Conservation (phyloP, 2,329 filamentous ascomycete genomes). For the Fusarium phyllophilum region DNA sequence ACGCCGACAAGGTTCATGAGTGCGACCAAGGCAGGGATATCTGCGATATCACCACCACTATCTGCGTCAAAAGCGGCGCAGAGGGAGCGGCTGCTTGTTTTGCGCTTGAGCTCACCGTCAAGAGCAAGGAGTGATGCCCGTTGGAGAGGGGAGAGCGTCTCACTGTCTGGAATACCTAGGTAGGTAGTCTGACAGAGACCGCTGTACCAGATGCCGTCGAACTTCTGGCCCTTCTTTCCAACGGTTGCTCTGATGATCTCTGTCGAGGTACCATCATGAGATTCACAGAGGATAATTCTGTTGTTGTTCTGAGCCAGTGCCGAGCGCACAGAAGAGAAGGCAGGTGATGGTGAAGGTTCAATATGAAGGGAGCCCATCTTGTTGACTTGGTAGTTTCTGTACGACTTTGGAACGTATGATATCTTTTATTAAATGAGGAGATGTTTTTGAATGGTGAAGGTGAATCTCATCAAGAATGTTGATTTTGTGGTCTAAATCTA, state of each 20-base stretch:
- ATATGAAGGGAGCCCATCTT: background rate
- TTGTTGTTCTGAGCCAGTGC: background rate
- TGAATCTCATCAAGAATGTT: background rate
- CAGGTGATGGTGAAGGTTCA: background rate
- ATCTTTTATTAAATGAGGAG: background rate
- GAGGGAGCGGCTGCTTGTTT: slow-evolving; percentile 9
- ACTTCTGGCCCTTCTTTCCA: slow-evolving; percentile 10
- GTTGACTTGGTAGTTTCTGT: background rate
- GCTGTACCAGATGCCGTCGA: slow-evolving; percentile 25
- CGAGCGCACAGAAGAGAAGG: background rate
- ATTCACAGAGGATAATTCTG: slow-evolving; percentile 8
- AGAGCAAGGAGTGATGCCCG: slow-evolving; percentile 8
- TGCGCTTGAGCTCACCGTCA: slow-evolving; percentile 13
- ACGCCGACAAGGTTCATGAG: slow-evolving; percentile 14
- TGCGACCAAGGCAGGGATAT: slow-evolving; percentile 14
- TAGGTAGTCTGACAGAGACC: slow-evolving; percentile 23
- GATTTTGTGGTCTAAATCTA: background rate
- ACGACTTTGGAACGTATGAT: background rate
- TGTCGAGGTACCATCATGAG: slow-evolving; percentile 12
- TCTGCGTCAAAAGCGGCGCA: slow-evolving; percentile 19
- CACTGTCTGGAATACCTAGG: slow-evolving; percentile 13
- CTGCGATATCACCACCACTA: slow-evolving; percentile 10
- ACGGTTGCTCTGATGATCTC: slow-evolving; percentile 14
- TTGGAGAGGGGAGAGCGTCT: slow-evolving; percentile 8
- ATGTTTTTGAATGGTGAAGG: too few relatives aligned